Evolutionary conservation across 2,329 filamentous ascomycete species (phyloP), one percentile per base, ranked within the genome.

Genomic region (Phaeosphaeria sp.): DNA sequence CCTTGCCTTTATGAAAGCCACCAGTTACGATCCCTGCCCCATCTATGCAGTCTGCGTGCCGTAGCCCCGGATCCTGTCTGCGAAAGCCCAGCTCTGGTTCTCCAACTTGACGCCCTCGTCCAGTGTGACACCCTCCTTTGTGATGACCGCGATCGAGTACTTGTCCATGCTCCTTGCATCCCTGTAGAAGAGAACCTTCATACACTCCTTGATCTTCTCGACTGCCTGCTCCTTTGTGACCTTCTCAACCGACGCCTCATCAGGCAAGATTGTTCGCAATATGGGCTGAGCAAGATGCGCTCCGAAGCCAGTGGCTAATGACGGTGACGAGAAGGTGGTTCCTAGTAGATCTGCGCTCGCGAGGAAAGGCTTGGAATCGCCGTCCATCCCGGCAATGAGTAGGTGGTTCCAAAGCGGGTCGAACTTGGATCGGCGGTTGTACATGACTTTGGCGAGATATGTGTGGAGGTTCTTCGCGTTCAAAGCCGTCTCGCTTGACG

Each of bases 181-280:
- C 71, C 95, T 87, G 84, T 99, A 99, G 83, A 91, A 99, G 60
- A 99, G 85, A 52, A 98, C 94, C 86, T 98, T 98, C 91, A 99
- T 93, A 80, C 93, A 97, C 81, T 97, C 91, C 83, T 91, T 91
- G 74, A 99, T 81, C 42, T 92, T 86, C 57, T 89, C 83, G 60
- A 97, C 83, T 49, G 95, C 95, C 75, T 91, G 79, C 71, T 97
- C 93, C 76, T 87, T 86, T 42, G 83, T 88, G 64, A 98, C 83
- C 59, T 87, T 82, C 69, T 87, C 83, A 33, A 91, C 88, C 43
- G 91, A 83, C 69, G 87, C 90, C 79, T 98, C 95, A 69, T 97
- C 92, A 22, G 92, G 92, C 60, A 92, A 92, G 70, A 90, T 81
- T 70, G 87, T 87, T 71, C 95, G 89, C 83, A 99, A 86, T 68